phyloP scores from a whole-genome alignment of 2,329 filamentous ascomycete species.

The Cladosporium austrohemisphaericum region DNA sequence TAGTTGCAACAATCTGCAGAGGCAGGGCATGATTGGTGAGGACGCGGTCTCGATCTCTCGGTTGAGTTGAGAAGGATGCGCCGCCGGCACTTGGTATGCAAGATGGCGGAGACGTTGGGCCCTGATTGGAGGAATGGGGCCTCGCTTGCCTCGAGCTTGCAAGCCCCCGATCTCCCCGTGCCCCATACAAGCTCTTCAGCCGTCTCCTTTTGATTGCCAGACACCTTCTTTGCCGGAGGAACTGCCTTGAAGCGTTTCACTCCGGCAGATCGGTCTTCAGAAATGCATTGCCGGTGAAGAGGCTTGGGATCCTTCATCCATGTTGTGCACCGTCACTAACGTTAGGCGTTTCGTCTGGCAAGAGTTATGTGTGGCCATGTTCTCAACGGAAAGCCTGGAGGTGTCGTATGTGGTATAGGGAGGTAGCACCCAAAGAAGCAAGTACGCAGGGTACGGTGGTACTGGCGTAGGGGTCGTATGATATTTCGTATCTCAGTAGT shows the following conservation, averaged over 20 bases:
- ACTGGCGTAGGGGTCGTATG: too few relatives aligned
- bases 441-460: too few relatives aligned
- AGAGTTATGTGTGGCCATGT: too few relatives aligned
- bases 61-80: slow-evolving; percentile 10
- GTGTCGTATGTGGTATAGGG: too few relatives aligned
- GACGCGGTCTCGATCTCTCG: slow-evolving; percentile 10
- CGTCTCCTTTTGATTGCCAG: slow-evolving; percentile 4
- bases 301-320: background rate
- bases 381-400: too few relatives aligned
- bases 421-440: background rate
- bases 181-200: background rate
- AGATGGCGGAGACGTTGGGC: background rate
- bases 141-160: slow-evolving; percentile 1
- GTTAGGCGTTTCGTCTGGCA: background rate
- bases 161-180: slow-evolving; percentile 3
- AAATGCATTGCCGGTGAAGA: slow-evolving; percentile 1
- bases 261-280: slow-evolving; percentile 5
- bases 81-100: slow-evolving; percentile 10
- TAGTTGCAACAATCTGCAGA: slow-evolving; percentile 2
- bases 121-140: background rate
- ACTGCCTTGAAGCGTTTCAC: slow-evolving; percentile 2
- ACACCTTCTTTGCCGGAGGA: background rate
- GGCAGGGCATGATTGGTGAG: slow-evolving; percentile 11
- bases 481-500: slow-evolving; percentile 4
- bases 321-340: background rate